Evolutionary conservation across 768 basidiomycete genomes (phyloP), one percentile per base, ranked within the genome.

Genomic region (Suillus brevipes): DNA sequence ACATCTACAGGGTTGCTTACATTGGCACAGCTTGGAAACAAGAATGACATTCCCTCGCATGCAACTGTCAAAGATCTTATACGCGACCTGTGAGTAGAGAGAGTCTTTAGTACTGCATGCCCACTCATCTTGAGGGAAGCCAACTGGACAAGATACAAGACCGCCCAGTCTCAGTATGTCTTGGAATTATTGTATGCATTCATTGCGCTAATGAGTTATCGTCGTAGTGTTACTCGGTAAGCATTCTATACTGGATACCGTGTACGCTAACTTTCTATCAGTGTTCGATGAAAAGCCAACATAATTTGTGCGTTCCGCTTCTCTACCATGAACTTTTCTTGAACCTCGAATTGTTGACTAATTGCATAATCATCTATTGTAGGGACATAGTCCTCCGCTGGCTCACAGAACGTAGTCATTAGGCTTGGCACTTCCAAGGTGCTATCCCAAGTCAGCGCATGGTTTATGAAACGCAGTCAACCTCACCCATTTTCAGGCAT

Each of bases 231-330:
- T 94, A 93, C 73, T 93, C 91, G 67, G 91, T 92, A 77, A 65
- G 87, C 70, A 28, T 13, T 52, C n/a, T n/a, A 38, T 42, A 42
- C 53, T 59, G 10, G 8, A 38, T 42, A 6, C 53, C 18, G 28
- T 66, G 64, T 50, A 66, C 31, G 38, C 43, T 60, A 42, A 62
- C 23, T 42, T 28, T 16, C 57, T 55, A 57, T 1, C 70, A 97
- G 95, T 97, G 95, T 75, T 97, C 94, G 3, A 96, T 97, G 90
- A 96, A 95, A 78, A 95, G 89, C 72, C 91, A 93, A 76, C 94
- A 97, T 76, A 97, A 97, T 74, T 79, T 97, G 90, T 92, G 69
- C 63, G 91, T 75, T 40, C 37, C 34, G 34, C 23, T 2, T 14
- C 20, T 28, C 25, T 60, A 59, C 9, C 34, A n/a, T 36, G n/a